phyloP scores from a whole-genome alignment of 1,284 basidiomycete species.

The Leccinum angustisporum region DNA sequence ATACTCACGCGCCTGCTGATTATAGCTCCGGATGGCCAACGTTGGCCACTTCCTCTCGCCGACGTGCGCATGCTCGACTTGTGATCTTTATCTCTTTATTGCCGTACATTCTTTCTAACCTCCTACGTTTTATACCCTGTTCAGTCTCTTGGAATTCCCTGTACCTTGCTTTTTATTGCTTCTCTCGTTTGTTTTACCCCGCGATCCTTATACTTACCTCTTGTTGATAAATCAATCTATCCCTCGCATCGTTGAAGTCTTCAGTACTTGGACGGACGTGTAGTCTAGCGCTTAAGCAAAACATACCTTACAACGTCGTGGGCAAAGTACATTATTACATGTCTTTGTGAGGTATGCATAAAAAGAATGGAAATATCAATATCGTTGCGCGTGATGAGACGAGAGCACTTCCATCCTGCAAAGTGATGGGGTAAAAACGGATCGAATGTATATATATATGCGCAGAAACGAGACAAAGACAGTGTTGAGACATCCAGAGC shows the following conservation, averaged over 20 bases:
- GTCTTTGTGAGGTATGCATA: conserved; percentile 26
- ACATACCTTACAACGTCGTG: conserved; percentile 22
- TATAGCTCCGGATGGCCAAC: conserved; percentile 32
- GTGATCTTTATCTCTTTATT: conserved; percentile 12
- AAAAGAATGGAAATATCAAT: conserved; percentile 4
- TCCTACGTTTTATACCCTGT: background rate
- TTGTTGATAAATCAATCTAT: background rate
- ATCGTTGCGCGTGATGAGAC: conserved; percentile 18
- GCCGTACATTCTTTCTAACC: background rate
- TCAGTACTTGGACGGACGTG: conserved; percentile 12
- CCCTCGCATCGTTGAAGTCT: background rate
- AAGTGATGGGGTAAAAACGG: background rate
- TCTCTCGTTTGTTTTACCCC: conserved; percentile 3
- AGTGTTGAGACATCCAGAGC: background rate
- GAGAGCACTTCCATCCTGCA: conserved; percentile 16
- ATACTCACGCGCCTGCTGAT: background rate
- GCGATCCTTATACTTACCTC: background rate
- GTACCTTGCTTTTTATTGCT: conserved; percentile 4
- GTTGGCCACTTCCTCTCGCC: conserved; percentile 31
- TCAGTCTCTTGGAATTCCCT: background rate
- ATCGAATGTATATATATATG: conserved; percentile 3
- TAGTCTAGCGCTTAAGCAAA: conserved; percentile 18
- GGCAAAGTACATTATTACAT: conserved; percentile 26
- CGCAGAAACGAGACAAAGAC: background rate
- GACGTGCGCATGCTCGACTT: conserved; percentile 36